Evolutionary conservation across 2,329 filamentous ascomycete species (phyloP), one percentile per base, ranked within the genome.

Genomic region (Fusarium beomiforme): DNA sequence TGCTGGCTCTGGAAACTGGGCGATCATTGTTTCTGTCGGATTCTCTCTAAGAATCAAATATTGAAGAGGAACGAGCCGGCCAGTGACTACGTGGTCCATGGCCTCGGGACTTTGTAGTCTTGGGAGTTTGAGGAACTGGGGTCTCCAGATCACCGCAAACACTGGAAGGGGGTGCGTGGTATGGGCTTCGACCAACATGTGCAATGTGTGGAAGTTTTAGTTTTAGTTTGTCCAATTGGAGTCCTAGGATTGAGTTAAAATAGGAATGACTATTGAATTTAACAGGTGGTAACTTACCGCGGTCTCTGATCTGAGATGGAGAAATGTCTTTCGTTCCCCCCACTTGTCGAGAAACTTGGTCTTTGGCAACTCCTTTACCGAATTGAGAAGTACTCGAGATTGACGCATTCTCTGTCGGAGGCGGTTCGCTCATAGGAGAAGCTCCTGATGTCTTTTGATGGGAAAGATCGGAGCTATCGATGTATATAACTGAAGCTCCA

Each of bases 141-240:
- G 66, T 44, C 58, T 81, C 79, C 23, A 81, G 66, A 39, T 81
- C 80, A 16, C 79, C 79, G 44, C 78, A 81, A n/a, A 51, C 41
- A 34, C 74, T 78, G 8, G 62, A 61, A 29, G 77, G 68, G 8
- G 74, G 67, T 6, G 63, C 55, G 12, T 56, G 58, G 17, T 56
- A 57, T 12, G 46, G 49, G 13, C 39, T 8, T 44, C 49, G 39
- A 59, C 17, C 41, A 16, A 16, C 16, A 29, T 53, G 67, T 2
- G 31, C 10, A n/a, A 65, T 53, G 17, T 59, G 61, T 49, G 67
- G 63, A 23, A 70, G 42, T 12, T 61, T 67, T 17, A 70, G 43
- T 24, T 67, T 70, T 13, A 70, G 21, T 23, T 46, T 44, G 21
- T 70, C 34, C 8, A 64, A 21, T 16, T 17, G 36, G 10, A 11